Evolutionary conservation across 2,329 filamentous ascomycete species (phyloP), one percentile per base, ranked within the genome.

Genomic region (Alternaria tenuissima): DNA sequence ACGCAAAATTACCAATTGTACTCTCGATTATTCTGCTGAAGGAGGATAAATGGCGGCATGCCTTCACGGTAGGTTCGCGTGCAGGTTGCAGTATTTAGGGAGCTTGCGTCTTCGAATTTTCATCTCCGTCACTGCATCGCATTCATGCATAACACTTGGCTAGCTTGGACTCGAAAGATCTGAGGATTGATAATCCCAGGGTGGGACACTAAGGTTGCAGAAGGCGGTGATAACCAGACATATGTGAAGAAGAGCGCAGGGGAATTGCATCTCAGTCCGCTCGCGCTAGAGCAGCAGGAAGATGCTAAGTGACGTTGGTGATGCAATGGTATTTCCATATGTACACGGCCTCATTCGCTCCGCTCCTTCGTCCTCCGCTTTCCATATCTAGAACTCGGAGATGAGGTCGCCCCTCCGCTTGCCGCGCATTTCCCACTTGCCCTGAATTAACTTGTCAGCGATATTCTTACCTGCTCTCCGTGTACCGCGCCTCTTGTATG

Each of bases 391-490:
- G 79, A 86, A 94, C 81, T 98, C 94, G 56, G 84, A 83, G 73
- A 96, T 85, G n/a, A 89, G 85, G 76, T 98, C 94, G 55, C 93
- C 94, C 80, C 87, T 91, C 79, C 92, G 86, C 89, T 98, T 98
- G 59, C 89, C 94, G 70, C 93, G 88, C 70, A 97, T 79, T 49
- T 96, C 86, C 79, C 84, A 96, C 76, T 94, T 93, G 74, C 94
- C 95, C 94, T 98, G 18, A 22, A 36, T 72, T 26, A 51, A 59
- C 61, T 6, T 11, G 46, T 49, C 32, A 49, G 46, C 32, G 24
- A 18, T 20, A 3, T 5, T 26, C 14, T 4, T 3, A 18, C 5
- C 22, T 12, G 32, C 14, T 38, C 24, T 5, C 20, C 14, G 7
- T 7, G 4, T n/a, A 38, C 9, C 11, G 3, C 73, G 61, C 30